Evolutionary conservation across 768 basidiomycete genomes (phyloP), one percentile per base, ranked within the genome.

Genomic region (Suillus hirtellus): DNA sequence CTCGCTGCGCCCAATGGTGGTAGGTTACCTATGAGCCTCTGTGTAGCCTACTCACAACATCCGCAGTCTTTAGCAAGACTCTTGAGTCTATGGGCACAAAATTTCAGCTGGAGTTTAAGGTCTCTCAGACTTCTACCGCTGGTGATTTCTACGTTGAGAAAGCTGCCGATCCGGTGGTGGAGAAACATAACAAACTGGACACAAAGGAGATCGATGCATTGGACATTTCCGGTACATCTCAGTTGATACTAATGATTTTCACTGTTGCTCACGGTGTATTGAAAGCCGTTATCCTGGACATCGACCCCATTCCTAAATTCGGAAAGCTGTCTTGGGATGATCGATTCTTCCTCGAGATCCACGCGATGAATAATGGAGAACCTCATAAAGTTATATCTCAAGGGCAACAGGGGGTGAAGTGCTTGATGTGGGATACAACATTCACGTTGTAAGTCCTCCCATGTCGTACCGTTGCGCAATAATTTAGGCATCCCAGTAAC

Each of bases 1-100:
- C 52, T 53, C 19, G 52, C 52, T 35, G 52, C 52, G 4, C 52
- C 52, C 19, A 53, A 53, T 11, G 52, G 52, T 35, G 52, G 52
- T 53, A 53, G 11, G 52, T 53, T 34, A n/a, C n/a, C 19, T 35
- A 12, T 35, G 19, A n/a, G 31, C 19, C 34, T n/a, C 7, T 53
- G 6, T 7, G 34, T 35, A 11, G 11, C 19, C 11, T 6, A 7
- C 52, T 53, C 52, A 53, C 52, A 35, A 53, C 11, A 6, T 53
- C 52, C 35, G 34, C 19, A 53, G 52, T 53, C 12, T 6, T 53
- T 53, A 11, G 34, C 11, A 35, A 35, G 35, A n/a, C 52, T 35
- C 52, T 53, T 7, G 52, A 53, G 52, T 34, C 19, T 35, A 12
- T 2, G 11, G 52, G 34, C 34, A 11, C 35, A 35, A 53, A n/a